Conservation (phyloP, 208 protist species). For the Crithidia expoeki region DNA sequence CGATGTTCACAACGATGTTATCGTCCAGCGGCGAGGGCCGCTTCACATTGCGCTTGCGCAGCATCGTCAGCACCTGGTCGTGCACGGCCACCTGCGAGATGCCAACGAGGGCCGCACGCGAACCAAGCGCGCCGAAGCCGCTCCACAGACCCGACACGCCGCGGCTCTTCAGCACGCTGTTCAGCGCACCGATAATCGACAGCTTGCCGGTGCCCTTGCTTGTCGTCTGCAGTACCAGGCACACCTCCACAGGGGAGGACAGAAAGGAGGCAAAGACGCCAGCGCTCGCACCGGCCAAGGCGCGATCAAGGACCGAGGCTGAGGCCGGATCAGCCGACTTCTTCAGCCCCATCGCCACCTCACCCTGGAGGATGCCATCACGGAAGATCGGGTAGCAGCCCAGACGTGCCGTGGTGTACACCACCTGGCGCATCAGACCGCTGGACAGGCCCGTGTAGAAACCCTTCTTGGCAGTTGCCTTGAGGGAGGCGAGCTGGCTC, state of each 20-base stretch:
- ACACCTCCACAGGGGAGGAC: conserved; percentile 89
- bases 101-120: conserved; percentile 86
- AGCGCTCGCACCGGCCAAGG: conserved; percentile 71
- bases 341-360: conserved; percentile 46
- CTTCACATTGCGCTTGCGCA: conserved; percentile 54
- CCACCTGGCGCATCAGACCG: conserved; percentile 86
- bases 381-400: conserved; percentile 92
- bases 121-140: conserved; percentile 75
- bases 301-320: conserved; percentile 71
- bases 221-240: conserved; percentile 92
- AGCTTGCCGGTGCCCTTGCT: conserved; percentile 54
- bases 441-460: conserved; percentile 86
- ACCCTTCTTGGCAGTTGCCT: conserved; percentile 55
- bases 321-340: conserved; percentile 49
- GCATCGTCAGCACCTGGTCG: conserved; percentile 87
- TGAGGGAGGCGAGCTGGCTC: conserved; percentile 51
- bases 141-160: conserved; percentile 86
- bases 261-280: conserved; percentile 89
- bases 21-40: conserved; percentile 47
- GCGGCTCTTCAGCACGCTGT: conserved; percentile 43
- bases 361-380: conserved; percentile 64
- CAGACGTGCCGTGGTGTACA: conserved; percentile 90
- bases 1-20: conserved; percentile 79
- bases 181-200: conserved; percentile 51
- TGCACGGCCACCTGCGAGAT: conserved; percentile 92